Base-by-base conservation (phyloP, 192 early-diverging fungal species). In the Spinellus fusiger region DNA sequence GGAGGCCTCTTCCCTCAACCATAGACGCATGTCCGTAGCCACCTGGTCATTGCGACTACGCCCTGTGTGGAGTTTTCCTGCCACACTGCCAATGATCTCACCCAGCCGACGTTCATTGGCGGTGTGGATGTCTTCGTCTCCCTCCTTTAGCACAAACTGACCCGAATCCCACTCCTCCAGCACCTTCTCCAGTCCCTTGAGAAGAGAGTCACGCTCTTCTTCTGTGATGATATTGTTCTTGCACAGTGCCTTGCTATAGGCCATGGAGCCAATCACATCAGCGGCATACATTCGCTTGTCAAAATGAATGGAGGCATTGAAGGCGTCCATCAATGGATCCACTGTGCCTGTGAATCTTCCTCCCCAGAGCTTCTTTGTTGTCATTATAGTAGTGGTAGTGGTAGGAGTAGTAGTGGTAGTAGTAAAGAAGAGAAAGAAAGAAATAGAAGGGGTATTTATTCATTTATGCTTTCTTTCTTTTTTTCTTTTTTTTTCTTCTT, bases 71-170 rank as follows among this genome's bases (percentile, higher is more conserved):
- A 99, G 89, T 66, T 97, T 97, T 31, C 96, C 96, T 33, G 92
- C 93, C 15, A 96, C 89, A 20, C 84, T 59, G 1, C 96, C 96
- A 49, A 99, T 82, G 16, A 97, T 57, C 75, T 99, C 96, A 27
- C 89, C 89, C 31, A 99, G 77, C 29, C 96, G 81, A 40, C 96
- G 86, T 69, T 99, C 96, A 66, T 99, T 99, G 60, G 96, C 96
- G 0, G 95, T 99, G 74, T 99, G 96, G 70, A 99, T 99, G 76
- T 99, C 96, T 71, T 99, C 96, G 74, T 99, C 96, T 5, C 85
- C 85, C 3, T 83, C 71, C 55, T 79, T 62, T 29, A 92, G 76
- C 33, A 64, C 78, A 76, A 99, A 97, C 2, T 62, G 74, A 49
- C 81, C 84, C 25, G 64, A 38, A 13, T 81, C 77, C 96, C 96